A percentile compares a stretch with the other conserved stretches of the same genome.
These are phyloP conservation scores for Eucalyptus erythrocorys DNA, from an alignment of 345 rosid species.

Conservation along the genomic window DNA sequence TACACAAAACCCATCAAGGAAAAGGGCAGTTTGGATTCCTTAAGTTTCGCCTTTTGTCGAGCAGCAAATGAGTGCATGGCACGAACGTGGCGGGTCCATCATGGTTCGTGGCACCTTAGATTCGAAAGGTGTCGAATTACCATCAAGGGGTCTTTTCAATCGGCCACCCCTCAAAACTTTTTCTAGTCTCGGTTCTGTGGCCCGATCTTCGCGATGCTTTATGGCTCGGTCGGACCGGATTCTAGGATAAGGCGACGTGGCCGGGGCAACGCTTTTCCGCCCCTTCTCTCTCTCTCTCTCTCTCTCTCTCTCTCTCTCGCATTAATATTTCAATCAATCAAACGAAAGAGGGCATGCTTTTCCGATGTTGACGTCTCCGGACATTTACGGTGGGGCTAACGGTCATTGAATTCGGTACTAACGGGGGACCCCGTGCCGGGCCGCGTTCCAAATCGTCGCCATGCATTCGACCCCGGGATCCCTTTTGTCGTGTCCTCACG, in stretches of 20 bases:
- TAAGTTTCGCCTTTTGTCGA: background rate
- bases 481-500: background rate
- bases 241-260: background rate
- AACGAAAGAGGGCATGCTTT: background rate
- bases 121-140: background rate
- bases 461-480: background rate
- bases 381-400: background rate
- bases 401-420: background rate
- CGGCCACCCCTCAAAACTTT: background rate
- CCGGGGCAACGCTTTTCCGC: background rate
- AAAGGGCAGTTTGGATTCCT: background rate
- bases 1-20: background rate
- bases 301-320: background rate
- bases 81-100: background rate
- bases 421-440: background rate
- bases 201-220: background rate
- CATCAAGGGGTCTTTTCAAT: background rate
- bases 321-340: rapidly evolving
- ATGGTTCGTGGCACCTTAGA: background rate
- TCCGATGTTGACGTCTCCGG: background rate
- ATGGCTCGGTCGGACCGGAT: background rate
- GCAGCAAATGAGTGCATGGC: background rate
- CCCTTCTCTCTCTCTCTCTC: background rate
- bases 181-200: background rate
- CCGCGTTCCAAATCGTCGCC: background rate